Base-by-base conservation (phyloP, 352 stramenopile species). In the Thraustochytrium aureum region DNA sequence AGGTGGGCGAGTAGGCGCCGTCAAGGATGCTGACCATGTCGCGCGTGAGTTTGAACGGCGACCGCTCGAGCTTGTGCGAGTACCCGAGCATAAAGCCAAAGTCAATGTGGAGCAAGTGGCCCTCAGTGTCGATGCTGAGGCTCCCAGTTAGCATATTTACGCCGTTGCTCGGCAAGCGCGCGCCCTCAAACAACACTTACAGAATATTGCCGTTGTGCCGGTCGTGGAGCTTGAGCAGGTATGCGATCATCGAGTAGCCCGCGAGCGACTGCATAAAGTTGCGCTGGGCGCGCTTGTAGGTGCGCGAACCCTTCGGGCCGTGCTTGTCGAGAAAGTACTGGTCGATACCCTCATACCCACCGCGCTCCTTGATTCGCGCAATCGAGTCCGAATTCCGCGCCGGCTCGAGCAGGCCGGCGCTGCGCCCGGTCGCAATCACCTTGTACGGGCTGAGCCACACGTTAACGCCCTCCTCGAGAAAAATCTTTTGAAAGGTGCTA, bases 191-290 rank as follows among this genome's bases (percentile, higher is more conserved):
- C 47, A 56, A 22, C 26, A 56, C 47, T 56, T 56, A 56, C 93
- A 99, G 98, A 61, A 99, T 99, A 84, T 99, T 99, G 47, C 96
- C 97, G 81, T 99, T 99, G 91, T 99, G 97, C 3, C 82, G 91
- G 88, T 99, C 97, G 85, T 99, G 99, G 84, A 99, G 93, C 83
- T 98, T 94, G 37, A 99, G 86, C 35, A 99, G 90, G 84, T 99
- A 99, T 50, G 88, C 94, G 52, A 99, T 94, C 26, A 99, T 87
- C 50, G 94, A 98, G 88, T 99, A 99, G 5, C 91, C 97, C 10
- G 95, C 96, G 85, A 99, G 92, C 39, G 92, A 98, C 74, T 94
- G 88, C 62, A 98, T 95, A 76, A 98, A 99, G 84, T 99, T 99
- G 41, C 86, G 87, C 72, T 94, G 94, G 7, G 96, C 96, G 47